These are phyloP conservation scores for Debaryomyces tyrocola DNA, from an alignment of 805 yeast species.

Conservation along the genomic window DNA sequence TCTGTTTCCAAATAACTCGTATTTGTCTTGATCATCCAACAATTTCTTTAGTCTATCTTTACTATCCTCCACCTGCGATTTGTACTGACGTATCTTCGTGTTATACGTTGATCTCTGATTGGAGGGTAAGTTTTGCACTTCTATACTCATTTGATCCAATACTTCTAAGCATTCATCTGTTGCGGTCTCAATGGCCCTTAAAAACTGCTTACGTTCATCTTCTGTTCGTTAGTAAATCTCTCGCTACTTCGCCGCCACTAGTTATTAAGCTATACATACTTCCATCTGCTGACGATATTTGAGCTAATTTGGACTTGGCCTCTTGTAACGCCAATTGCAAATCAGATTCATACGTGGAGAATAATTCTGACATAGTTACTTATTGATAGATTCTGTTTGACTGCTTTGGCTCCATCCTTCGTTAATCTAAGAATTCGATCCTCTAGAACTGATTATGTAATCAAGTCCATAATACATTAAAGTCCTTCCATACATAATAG, in stretches of 20 bases:
- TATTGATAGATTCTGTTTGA: neutral
- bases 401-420: too few relatives aligned
- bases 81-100: slow-evolving; percentile 73
- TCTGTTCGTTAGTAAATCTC: slow-evolving; percentile 17
- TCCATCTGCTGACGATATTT: slow-evolving; percentile 50
- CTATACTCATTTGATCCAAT: slow-evolving; percentile 83
- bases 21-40: slow-evolving; percentile 71
- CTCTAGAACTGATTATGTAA: too few relatives aligned
- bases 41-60: slow-evolving; percentile 56
- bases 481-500: too few relatives aligned
- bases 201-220: slow-evolving; percentile 53
- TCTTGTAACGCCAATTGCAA: slow-evolving; percentile 69
- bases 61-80: slow-evolving; percentile 53
- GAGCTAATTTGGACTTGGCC: slow-evolving; percentile 62
- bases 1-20: slow-evolving; percentile 66
- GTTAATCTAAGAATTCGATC: too few relatives aligned
- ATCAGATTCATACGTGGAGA: slow-evolving; percentile 67
- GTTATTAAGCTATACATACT: slow-evolving; percentile 17
- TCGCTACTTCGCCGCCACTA: neutral
- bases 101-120: slow-evolving; percentile 68
- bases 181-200: slow-evolving; percentile 61
- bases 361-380: slow-evolving; percentile 48
- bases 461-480: too few relatives aligned
- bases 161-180: slow-evolving; percentile 82
- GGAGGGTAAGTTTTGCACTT: slow-evolving; percentile 82